Conservation (phyloP, 1,284 basidiomycete species). For the Fistulinella staudtii region DNA sequence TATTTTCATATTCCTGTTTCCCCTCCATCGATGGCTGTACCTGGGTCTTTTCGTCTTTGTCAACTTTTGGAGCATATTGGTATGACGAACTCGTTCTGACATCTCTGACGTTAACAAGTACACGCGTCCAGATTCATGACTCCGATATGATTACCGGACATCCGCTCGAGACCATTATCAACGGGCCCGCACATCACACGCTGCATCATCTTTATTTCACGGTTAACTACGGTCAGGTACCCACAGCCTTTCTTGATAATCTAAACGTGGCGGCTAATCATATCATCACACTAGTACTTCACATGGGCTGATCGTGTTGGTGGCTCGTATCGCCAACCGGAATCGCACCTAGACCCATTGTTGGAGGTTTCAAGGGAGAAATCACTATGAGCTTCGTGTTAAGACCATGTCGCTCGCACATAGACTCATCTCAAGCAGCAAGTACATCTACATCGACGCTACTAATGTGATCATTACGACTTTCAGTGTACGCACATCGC, state of each 20-base stretch:
- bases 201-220: conserved; percentile 96
- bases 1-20: conserved; percentile 89
- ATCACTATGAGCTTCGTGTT: conserved; percentile 7
- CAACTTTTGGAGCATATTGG: conserved; percentile 90
- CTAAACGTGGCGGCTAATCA: conserved; percentile 6
- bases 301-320: conserved; percentile 89
- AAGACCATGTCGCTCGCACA: not conserved
- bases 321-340: conserved; percentile 86
- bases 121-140: conserved; percentile 78
- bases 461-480: conserved; percentile 16
- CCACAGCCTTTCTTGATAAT: conserved; percentile 4
- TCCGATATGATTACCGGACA: conserved; percentile 99
- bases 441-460: conserved; percentile 15
- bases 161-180: conserved; percentile 86
- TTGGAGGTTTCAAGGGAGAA: conserved; percentile 57
- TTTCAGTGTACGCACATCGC: not conserved
- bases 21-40: conserved; percentile 82
- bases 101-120: conserved; percentile 6
- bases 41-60: conserved; percentile 83
- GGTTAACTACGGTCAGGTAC: conserved; percentile 80
- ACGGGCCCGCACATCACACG: conserved; percentile 97
- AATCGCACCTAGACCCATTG: conserved; percentile 81
- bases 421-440: conserved; percentile 12
- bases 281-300: conserved; percentile 75
- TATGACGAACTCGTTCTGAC: conserved; percentile 30